A percentile compares a stretch with the other conserved stretches of the same genome.
Conservation (phyloP, 306 rosid species). For the Castanea mollissima region DNA sequence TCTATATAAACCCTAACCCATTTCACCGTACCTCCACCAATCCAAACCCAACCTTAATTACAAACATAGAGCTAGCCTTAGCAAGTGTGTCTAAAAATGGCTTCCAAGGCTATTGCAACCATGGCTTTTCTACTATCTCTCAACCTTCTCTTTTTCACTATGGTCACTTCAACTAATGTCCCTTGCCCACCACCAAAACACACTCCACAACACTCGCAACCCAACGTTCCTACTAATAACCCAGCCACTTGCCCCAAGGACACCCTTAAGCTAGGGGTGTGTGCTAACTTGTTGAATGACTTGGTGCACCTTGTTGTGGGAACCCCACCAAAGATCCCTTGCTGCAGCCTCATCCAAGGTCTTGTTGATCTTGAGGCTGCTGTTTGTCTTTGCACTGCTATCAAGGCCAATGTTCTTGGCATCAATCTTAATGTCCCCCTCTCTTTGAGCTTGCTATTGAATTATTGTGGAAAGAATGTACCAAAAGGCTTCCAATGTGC, state of each 20-base stretch:
- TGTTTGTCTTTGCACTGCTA: slow-evolving; percentile 58
- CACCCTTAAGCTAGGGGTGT: slow-evolving; percentile 48
- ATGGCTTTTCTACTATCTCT: slow-evolving; percentile 22
- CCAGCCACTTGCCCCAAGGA: slow-evolving; percentile 36
- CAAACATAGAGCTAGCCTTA: too few relatives aligned
- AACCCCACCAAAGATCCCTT: slow-evolving; percentile 39
- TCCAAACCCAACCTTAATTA: too few relatives aligned
- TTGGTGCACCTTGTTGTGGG: slow-evolving; percentile 38
- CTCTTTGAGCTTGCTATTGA: slow-evolving; percentile 47
- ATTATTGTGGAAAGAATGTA: slow-evolving; percentile 43
- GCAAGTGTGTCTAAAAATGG: slow-evolving; percentile 1
- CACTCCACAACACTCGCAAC: neutral
- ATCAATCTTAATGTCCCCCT: slow-evolving; percentile 45
- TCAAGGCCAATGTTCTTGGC: slow-evolving; percentile 51
- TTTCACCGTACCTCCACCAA: too few relatives aligned
- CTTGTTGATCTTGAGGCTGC: slow-evolving; percentile 51
- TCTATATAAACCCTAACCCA: too few relatives aligned
- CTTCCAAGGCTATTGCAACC: slow-evolving; percentile 20
- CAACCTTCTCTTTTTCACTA: slow-evolving; percentile 24
- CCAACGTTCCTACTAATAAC: neutral
- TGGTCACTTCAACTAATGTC: slow-evolving; percentile 14
- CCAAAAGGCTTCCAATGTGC: too few relatives aligned
- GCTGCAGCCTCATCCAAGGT: slow-evolving; percentile 43
- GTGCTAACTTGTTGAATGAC: slow-evolving; percentile 36
- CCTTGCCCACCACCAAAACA: slow-evolving; percentile 9